Conservation (phyloP, 2,329 filamentous ascomycete genomes). For the Ceratocystis huliohia region DNA sequence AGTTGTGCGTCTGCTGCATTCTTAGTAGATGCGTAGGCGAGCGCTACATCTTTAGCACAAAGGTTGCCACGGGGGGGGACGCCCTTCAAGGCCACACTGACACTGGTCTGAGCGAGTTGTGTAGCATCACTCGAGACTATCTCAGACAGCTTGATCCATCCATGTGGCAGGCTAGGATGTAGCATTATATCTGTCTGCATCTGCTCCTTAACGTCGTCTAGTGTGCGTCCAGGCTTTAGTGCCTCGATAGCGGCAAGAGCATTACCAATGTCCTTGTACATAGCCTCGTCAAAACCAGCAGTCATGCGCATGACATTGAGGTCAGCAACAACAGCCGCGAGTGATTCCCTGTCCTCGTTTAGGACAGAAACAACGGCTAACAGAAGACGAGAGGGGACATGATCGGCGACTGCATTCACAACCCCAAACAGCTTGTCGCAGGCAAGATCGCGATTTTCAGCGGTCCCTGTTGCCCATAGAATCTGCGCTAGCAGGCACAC, state of each 20-base stretch:
- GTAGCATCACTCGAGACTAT: slow-evolving; percentile 44
- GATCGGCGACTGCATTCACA: slow-evolving; percentile 59
- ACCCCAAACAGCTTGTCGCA: slow-evolving; percentile 68
- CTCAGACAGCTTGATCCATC: slow-evolving; percentile 65
- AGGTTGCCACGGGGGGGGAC: slow-evolving; percentile 61
- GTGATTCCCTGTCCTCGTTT: slow-evolving; percentile 63
- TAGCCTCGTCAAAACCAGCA: slow-evolving; percentile 46
- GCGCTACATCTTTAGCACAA: slow-evolving; percentile 55
- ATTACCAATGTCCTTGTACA: slow-evolving; percentile 58
- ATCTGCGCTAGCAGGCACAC: slow-evolving; percentile 82
- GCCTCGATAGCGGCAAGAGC: slow-evolving; percentile 63
- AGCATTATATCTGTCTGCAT: slow-evolving; percentile 69
- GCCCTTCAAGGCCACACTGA: slow-evolving; percentile 52
- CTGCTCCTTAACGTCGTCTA: slow-evolving; percentile 46
- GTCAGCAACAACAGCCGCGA: slow-evolving; percentile 70
- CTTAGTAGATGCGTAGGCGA: slow-evolving; percentile 62
- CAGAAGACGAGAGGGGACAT: slow-evolving; percentile 67
- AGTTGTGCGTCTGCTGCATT: slow-evolving; percentile 60
- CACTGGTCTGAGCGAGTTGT: slow-evolving; percentile 58
- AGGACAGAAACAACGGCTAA: slow-evolving; percentile 74
- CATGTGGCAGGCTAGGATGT: slow-evolving; percentile 62
- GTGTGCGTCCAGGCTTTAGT: slow-evolving; percentile 37
- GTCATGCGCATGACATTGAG: slow-evolving; percentile 59
- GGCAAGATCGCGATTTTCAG: slow-evolving; percentile 61
- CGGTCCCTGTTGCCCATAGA: slow-evolving; percentile 76